Evolutionary conservation across 345 rosid species (phyloP).

Genomic region (Aquilaria yunnanensis): DNA sequence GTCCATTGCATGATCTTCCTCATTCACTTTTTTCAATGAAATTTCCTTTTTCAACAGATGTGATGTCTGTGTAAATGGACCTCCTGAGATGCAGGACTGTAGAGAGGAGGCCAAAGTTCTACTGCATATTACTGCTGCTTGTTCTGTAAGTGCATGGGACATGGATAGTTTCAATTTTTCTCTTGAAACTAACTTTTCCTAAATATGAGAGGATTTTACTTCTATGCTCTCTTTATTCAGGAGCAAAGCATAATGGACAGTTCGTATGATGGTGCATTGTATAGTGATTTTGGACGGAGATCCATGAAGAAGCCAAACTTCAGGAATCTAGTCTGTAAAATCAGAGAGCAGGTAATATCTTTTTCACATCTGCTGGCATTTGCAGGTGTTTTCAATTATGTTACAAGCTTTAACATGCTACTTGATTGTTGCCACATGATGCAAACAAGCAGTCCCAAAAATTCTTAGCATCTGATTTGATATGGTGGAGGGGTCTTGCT

Average conservation of each 20-base stretch:
- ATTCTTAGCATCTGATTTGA: constrained; percentile 40
- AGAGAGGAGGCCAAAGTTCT: constrained; percentile 64
- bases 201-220: background rate
- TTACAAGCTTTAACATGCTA: background rate
- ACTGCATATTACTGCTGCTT: constrained; percentile 58
- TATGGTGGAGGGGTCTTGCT: constrained; percentile 92
- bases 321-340: constrained; percentile 43
- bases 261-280: constrained; percentile 36
- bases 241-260: constrained; percentile 18
- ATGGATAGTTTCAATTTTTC: background rate
- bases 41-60: constrained; percentile 43
- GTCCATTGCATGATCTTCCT: background rate
- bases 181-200: too few species aligned
- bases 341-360: constrained; percentile 60
- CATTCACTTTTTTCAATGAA: constrained; percentile 1
- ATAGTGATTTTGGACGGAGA: constrained; percentile 19
- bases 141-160: constrained; percentile 30
- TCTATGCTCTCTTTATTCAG: background rate
- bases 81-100: constrained; percentile 57
- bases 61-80: constrained; percentile 66
- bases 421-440: constrained; percentile 16
- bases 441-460: constrained; percentile 44
- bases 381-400: background rate
- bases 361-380: background rate
- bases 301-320: constrained; percentile 48